phyloP scores from a whole-genome alignment of 768 basidiomycete genomes.

The Suillus variegatus region DNA sequence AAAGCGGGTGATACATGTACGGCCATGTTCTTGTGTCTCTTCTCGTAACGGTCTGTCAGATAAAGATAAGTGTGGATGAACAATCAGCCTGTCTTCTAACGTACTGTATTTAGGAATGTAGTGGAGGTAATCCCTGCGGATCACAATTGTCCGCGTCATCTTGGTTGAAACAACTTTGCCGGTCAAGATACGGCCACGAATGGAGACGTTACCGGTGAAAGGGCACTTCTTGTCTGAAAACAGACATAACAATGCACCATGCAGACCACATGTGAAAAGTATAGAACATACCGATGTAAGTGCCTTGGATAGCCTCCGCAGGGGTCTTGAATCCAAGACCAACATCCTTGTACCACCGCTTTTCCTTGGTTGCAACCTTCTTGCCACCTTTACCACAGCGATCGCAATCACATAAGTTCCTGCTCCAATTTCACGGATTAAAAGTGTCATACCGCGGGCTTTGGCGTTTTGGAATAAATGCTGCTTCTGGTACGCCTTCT shows the following conservation, averaged over 20 bases:
- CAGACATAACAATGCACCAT: background rate
- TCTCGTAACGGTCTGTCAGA: constrained; percentile 91
- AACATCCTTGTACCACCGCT: constrained; percentile 99
- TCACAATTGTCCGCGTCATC: constrained; percentile 98
- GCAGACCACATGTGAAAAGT: background rate
- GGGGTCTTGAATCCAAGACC: constrained; percentile 98
- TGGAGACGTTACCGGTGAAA: constrained; percentile 95
- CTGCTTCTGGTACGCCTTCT: constrained; percentile 98
- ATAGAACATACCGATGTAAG: constrained; percentile 82
- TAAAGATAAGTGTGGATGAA: constrained; percentile 13
- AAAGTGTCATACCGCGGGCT: constrained; percentile 71
- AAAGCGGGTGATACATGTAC: constrained; percentile 98
- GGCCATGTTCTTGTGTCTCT: constrained; percentile 97
- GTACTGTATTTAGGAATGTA: constrained; percentile 98
- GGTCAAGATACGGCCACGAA: constrained; percentile 97
- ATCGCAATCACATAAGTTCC: constrained; percentile 14
- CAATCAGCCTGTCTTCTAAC: constrained; percentile 31
- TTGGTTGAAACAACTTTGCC: constrained; percentile 98
- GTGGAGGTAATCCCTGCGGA: constrained; percentile 93
- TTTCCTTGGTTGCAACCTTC: constrained; percentile 92
- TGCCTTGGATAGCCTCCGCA: constrained; percentile 90
- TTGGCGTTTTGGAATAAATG: constrained; percentile 98
- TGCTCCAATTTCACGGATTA: constrained; percentile 9
- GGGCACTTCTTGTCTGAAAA: constrained; percentile 97
- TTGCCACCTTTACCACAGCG: constrained; percentile 56